phyloP scores from a whole-genome alignment of 2,329 filamentous ascomycete species.

The Hypoxylon sp. region DNA sequence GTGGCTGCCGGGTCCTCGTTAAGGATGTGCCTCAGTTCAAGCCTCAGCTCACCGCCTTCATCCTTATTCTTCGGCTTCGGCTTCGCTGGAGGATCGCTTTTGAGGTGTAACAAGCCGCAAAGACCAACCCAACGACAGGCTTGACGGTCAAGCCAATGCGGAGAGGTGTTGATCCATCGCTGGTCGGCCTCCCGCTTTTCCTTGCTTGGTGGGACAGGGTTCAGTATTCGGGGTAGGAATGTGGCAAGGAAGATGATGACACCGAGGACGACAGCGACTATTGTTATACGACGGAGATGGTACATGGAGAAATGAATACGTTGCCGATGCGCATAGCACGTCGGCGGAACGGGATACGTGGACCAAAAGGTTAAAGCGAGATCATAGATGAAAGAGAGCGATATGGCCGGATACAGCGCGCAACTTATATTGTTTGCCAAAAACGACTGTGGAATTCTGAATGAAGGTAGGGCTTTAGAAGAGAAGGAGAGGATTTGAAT shows the following conservation, averaged over 20 bases:
- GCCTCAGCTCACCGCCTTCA: conserved; percentile 49
- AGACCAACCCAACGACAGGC: conserved; percentile 83
- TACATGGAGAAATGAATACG: conserved; percentile 57
- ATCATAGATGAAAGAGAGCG: conserved; percentile 32
- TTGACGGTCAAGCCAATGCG: conserved; percentile 81
- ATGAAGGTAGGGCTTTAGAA: conserved; percentile 32
- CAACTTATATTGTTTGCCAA: conserved; percentile 6
- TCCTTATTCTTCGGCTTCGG: conserved; percentile 53
- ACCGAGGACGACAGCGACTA: conserved; percentile 59
- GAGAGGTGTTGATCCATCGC: conserved; percentile 79
- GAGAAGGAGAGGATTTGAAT: conserved; percentile 27
- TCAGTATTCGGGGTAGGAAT: conserved; percentile 69
- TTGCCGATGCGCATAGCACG: conserved; percentile 44
- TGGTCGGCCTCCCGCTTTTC: conserved; percentile 74
- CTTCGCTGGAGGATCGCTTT: conserved; percentile 68
- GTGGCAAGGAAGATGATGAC: conserved; percentile 65
- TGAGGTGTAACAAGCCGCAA: conserved; percentile 83
- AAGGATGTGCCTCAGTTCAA: conserved; percentile 56
- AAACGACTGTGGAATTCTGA: conserved; percentile 32
- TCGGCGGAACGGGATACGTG: conserved; percentile 24
- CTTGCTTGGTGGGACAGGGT: conserved; percentile 74
- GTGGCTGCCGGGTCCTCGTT: conserved; percentile 40
- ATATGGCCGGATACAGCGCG: conserved; percentile 23
- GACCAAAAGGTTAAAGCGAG: conserved; percentile 8
- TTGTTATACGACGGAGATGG: conserved; percentile 63